Conservation (phyloP, 2,329 filamentous ascomycete genomes). For the Blumeriella jaapii region DNA sequence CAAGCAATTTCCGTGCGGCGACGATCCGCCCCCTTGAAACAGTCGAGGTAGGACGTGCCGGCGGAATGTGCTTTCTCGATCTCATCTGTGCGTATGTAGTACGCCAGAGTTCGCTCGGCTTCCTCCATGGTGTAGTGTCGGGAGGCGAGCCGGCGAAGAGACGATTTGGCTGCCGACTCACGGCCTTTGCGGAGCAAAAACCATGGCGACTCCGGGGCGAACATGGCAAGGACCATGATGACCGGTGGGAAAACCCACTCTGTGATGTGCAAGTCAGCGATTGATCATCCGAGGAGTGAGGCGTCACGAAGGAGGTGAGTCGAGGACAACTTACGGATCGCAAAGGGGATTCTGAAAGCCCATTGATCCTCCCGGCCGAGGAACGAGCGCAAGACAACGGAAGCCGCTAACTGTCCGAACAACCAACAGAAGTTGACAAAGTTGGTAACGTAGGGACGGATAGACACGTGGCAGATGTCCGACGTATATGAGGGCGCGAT, state of each 20-base stretch:
- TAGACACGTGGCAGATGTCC: slow-evolving; percentile 27
- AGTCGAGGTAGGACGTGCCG: slow-evolving; percentile 38
- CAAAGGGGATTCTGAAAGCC: slow-evolving; percentile 26
- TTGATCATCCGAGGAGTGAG: neutral
- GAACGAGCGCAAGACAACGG: slow-evolving; percentile 35
- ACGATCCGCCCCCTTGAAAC: slow-evolving; percentile 36
- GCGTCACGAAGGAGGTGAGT: neutral
- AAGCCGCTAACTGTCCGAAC: slow-evolving; percentile 36
- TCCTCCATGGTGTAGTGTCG: neutral
- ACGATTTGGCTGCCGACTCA: neutral
- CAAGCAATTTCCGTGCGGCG: slow-evolving; percentile 41
- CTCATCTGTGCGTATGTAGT: slow-evolving; percentile 44
- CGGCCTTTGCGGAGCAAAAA: slow-evolving; percentile 2
- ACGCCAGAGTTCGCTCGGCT: slow-evolving; percentile 28
- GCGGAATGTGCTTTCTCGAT: slow-evolving; percentile 35
- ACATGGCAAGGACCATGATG: slow-evolving; percentile 32
- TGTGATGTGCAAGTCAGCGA: neutral
- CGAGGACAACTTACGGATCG: slow-evolving; percentile 24
- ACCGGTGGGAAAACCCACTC: slow-evolving; percentile 39
- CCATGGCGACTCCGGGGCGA: slow-evolving; percentile 31
- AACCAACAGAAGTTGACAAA: slow-evolving; percentile 45
- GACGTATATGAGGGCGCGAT: slow-evolving; percentile 25
- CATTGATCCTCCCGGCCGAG: slow-evolving; percentile 32
- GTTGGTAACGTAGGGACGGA: slow-evolving; percentile 28
- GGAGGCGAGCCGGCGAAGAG: slow-evolving; percentile 2